A percentile compares a stretch with the other conserved stretches of the same genome.
phyloP scores from a whole-genome alignment of 2,329 filamentous ascomycete species.

The Xylaria sp. region DNA sequence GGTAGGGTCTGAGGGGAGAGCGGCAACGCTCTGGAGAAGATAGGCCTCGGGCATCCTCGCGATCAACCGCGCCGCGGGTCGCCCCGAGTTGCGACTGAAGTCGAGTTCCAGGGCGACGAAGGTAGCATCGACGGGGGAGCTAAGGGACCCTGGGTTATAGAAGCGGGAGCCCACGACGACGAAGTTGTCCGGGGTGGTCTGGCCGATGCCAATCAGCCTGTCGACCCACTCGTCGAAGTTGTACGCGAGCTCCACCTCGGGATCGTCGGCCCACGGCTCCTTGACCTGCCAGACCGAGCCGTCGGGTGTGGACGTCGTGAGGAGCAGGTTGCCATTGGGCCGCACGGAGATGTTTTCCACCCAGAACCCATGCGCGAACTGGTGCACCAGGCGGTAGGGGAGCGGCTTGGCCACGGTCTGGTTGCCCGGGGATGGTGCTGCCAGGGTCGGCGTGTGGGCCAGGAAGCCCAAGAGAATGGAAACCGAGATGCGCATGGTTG shows the following conservation, averaged over 20 bases:
- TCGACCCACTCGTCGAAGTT: neutral
- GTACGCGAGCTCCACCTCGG: neutral
- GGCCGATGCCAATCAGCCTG: neutral
- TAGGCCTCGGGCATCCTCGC: neutral
- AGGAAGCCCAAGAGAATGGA: neutral
- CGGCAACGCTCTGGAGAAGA: neutral
- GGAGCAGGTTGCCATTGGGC: neutral
- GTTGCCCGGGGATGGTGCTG: neutral
- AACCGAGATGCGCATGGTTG: too few relatives aligned
- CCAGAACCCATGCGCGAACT: neutral
- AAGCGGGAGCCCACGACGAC: neutral
- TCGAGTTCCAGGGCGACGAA: neutral
- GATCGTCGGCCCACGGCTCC: neutral
- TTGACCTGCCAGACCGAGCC: neutral
- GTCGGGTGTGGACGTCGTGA: neutral
- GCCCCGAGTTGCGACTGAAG: neutral
- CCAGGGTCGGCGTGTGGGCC: neutral
- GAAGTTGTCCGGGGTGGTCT: neutral
- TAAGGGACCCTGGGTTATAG: neutral
- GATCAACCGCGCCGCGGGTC: neutral
- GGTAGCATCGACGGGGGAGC: neutral
- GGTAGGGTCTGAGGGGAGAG: neutral
- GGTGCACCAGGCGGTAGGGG: neutral
- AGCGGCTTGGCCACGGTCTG: neutral
- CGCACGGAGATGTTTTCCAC: neutral